A percentile compares a stretch with the other conserved stretches of the same genome.
Evolutionary conservation across 371 early-diverging fungal species (phyloP).

Genomic region (Mortierella sp.): DNA sequence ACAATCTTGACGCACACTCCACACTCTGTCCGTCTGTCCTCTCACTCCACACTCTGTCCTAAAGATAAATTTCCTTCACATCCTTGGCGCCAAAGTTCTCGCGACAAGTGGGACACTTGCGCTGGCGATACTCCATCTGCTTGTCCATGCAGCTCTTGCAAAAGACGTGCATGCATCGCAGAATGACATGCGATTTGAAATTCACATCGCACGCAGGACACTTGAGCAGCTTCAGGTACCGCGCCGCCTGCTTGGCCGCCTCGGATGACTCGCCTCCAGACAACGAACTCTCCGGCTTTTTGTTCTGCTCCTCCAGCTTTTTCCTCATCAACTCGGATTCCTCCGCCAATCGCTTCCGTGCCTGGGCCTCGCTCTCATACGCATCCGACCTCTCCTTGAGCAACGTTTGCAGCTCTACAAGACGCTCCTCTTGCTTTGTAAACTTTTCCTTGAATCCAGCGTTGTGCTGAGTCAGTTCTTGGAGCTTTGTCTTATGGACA

Average conservation of each 20-base stretch:
- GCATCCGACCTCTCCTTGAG: slow-evolving; percentile 69
- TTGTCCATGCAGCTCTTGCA: slow-evolving; percentile 96
- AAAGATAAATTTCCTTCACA: slow-evolving; percentile 92
- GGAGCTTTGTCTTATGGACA: slow-evolving; percentile 41
- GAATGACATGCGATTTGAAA: slow-evolving; percentile 88
- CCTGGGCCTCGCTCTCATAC: slow-evolving; percentile 70
- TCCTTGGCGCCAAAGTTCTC: slow-evolving; percentile 94
- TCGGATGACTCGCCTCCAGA: slow-evolving; percentile 43
- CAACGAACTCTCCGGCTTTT: slow-evolving; percentile 28
- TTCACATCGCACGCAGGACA: slow-evolving; percentile 90
- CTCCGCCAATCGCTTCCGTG: slow-evolving; percentile 67
- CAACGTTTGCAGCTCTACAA: slow-evolving; percentile 61
- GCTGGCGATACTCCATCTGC: slow-evolving; percentile 91
- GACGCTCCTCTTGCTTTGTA: slow-evolving; percentile 47
- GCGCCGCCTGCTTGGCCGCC: slow-evolving; percentile 67
- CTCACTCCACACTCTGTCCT: slow-evolving; percentile 21
- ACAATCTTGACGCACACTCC: neutral
- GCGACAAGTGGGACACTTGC: slow-evolving; percentile 99
- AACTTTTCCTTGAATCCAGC: slow-evolving; percentile 51
- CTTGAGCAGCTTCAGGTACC: slow-evolving; percentile 77
- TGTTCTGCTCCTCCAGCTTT: slow-evolving; percentile 66
- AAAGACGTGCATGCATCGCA: slow-evolving; percentile 97
- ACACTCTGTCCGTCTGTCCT: neutral
- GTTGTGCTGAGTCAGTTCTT: slow-evolving; percentile 45
- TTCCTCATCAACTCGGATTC: slow-evolving; percentile 68